Evolutionary conservation across 1,284 basidiomycete species (phyloP).

Genomic region (Trichosporon asahii): DNA sequence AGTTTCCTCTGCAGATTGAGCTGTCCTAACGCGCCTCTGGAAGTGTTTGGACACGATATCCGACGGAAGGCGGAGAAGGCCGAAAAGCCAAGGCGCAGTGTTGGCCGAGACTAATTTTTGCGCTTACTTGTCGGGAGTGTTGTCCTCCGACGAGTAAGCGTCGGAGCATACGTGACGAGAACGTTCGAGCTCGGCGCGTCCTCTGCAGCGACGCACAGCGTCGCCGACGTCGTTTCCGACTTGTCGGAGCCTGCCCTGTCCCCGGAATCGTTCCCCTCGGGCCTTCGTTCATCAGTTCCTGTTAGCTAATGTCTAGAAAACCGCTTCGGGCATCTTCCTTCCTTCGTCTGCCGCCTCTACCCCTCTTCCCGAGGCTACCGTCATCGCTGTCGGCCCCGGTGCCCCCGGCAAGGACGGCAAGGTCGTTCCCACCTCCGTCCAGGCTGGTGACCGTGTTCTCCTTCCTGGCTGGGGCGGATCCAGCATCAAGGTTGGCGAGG

Average conservation of each 20-base stretch:
- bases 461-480: constrained; percentile 95
- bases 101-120: not conserved
- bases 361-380: constrained; percentile 92
- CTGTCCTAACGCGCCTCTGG: not conserved
- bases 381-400: constrained; percentile 92
- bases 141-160: not conserved
- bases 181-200: no score
- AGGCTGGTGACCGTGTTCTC: constrained; percentile 86
- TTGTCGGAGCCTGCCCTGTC: not conserved
- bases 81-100: not conserved
- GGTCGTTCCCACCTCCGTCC: constrained; percentile 72
- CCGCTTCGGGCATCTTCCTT: constrained; percentile 87
- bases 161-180: no score
- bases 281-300: not conserved
- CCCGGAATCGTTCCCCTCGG: not conserved
- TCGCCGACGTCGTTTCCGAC: not conserved
- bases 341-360: constrained; percentile 77
- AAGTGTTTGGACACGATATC: not conserved
- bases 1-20: not conserved
- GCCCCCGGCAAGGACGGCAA: constrained; percentile 80
- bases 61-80: not conserved
- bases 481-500: constrained; percentile 93
- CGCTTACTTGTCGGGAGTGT: not conserved
- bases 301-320: constrained; percentile 64
- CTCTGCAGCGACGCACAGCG: no score